Percentiles rank a stretch among this genome's conserved stretches.
phyloP scores from a whole-genome alignment of 495 filamentous ascomycete genomes.

The Penicillium diatomitis region DNA sequence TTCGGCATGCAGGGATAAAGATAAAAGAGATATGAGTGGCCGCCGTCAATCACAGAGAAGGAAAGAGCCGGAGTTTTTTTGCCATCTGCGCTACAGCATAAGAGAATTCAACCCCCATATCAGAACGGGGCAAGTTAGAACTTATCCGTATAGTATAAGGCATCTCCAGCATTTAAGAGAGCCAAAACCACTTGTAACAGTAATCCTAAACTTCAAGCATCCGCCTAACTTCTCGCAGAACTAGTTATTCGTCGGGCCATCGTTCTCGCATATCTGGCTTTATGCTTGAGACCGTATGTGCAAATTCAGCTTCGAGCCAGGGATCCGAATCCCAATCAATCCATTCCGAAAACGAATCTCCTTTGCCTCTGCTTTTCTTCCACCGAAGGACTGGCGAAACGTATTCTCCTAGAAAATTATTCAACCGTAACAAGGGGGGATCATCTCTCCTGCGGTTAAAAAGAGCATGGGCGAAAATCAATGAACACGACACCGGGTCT shows the following conservation, averaged over 20 bases:
- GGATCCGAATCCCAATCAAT: neutral
- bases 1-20: neutral
- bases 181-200: no score
- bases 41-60: no score
- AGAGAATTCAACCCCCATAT: no score
- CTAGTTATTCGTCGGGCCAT: neutral
- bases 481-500: constrained; percentile 10
- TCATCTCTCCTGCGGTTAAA: constrained; percentile 14
- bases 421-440: constrained; percentile 1
- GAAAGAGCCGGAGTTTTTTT: no score
- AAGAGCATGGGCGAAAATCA: constrained; percentile 13
- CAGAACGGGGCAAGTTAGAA: no score
- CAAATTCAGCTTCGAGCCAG: neutral
- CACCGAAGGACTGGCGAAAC: constrained; percentile 15
- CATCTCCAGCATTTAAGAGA: no score
- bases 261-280: neutral
- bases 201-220: no score
- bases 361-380: constrained; percentile 2
- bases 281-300: neutral
- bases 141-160: no score
- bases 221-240: no score
- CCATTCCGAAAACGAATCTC: neutral
- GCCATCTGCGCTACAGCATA: no score
- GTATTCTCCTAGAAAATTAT: constrained; percentile 14
- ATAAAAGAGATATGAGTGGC: no score